Evolutionary conservation across 805 yeast species (phyloP), one percentile per base, ranked within the genome.

Genomic region (Alloascoidea hylecoeti): DNA sequence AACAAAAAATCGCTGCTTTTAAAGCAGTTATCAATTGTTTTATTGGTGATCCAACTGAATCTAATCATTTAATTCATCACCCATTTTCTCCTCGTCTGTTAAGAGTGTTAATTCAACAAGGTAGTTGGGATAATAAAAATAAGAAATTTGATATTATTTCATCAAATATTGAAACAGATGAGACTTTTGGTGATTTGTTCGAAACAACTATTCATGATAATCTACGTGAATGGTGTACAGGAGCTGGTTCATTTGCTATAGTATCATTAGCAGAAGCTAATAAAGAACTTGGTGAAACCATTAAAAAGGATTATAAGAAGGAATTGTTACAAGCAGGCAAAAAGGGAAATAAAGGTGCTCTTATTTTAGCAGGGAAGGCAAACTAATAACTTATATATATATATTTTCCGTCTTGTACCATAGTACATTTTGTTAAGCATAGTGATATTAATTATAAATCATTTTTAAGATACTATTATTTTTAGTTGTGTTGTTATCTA

Each of bases 21-120:
- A 67, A 69, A 27, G 66, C 70, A 4, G 61, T 85, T 4, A 63
- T 75, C 40, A 72, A 68, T n/a, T 58, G 66, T 38, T 66, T 77
- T 48, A 68, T 70, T 44, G 85, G 85, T 34, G 84, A 82, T 41
- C 68, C 84, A 15, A 55, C 66, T 15, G 78, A 70, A 35, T 83
- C 75, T 46, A 68, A 60, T 38, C 94, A 81, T 53, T 68, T 83
- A 41, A 64, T 81, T 46, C 74, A 70, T 47, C 73, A 72, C 51
- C 81, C 92, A 38, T 81, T 78, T 54, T 69, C 82, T 17, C 67
- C 84, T 2, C 74, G 96, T 63, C 63, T 80, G 38, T 58, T 85
- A 45, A 78, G 83, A 55, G 63, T 84, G 0, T 62, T 85, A 49
- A 79, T 85, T 46, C 94, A 82, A 57, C 89, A 88, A 43, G 88